A percentile compares a stretch with the other conserved stretches of the same genome.
phyloP scores from a whole-genome alignment of 768 basidiomycete species.

The Trametes villosa region DNA sequence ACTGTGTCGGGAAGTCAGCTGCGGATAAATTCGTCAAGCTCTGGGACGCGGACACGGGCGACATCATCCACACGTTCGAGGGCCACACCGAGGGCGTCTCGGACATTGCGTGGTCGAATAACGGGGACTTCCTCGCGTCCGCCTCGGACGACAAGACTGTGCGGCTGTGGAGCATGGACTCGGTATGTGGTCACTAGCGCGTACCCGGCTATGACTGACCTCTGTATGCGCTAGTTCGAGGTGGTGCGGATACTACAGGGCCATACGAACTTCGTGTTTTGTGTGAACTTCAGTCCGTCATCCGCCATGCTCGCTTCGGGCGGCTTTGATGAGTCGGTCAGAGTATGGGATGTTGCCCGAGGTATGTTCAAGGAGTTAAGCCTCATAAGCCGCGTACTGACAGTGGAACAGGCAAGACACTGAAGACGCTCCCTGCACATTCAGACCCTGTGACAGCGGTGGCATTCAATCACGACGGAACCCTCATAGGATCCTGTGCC shows the following conservation, averaged over 20 bases:
- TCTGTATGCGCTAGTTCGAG: constrained; percentile 40
- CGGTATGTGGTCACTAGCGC: constrained; percentile 41
- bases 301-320: constrained; percentile 93
- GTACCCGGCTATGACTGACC: constrained; percentile 14
- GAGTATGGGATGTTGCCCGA: constrained; percentile 94
- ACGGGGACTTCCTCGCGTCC: constrained; percentile 83
- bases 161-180: constrained; percentile 80
- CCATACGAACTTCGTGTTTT: constrained; percentile 95
- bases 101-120: constrained; percentile 86
- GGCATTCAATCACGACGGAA: constrained; percentile 93
- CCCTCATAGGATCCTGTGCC: constrained; percentile 90
- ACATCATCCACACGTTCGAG: constrained; percentile 70
- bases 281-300: constrained; percentile 88
- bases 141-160: constrained; percentile 94
- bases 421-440: constrained; percentile 92
- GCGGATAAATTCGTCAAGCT: constrained; percentile 84
- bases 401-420: constrained; percentile 62
- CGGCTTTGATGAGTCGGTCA: constrained; percentile 93
- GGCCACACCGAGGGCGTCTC: constrained; percentile 87
- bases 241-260: constrained; percentile 73
- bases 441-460: constrained; percentile 97
- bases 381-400: neutral
- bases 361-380: constrained; percentile 48
- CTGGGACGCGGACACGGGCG: constrained; percentile 76
- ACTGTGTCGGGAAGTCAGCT: constrained; percentile 57